Conservation (phyloP, 768 basidiomycete genomes). For the Mycena capillaripes region DNA sequence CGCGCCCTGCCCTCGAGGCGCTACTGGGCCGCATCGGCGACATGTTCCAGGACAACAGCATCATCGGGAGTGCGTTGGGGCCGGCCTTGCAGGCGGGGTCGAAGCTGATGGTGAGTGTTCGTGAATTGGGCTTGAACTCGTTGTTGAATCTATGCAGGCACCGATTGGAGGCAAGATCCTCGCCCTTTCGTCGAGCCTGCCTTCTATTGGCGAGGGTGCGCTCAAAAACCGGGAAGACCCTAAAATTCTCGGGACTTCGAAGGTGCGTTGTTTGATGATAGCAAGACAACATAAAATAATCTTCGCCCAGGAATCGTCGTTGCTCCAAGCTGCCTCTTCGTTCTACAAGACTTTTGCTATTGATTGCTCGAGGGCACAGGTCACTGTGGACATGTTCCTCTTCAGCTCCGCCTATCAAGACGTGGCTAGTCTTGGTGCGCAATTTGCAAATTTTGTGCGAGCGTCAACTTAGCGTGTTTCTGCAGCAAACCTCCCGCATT, state of each 20-base stretch:
- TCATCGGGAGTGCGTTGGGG: conserved; percentile 93
- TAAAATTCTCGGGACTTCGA: conserved; percentile 94
- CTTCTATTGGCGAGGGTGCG: conserved; percentile 89
- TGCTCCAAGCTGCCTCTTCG: conserved; percentile 92
- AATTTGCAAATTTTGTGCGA: neutral
- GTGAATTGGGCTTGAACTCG: neutral
- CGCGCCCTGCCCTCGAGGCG: conserved; percentile 82
- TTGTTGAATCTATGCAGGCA: conserved; percentile 59
- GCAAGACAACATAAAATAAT: neutral
- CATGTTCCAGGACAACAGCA: conserved; percentile 98
- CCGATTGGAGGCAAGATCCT: conserved; percentile 96
- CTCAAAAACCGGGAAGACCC: conserved; percentile 98
- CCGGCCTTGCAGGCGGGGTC: conserved; percentile 96
- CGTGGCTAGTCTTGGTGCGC: conserved; percentile 89
- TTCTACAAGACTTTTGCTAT: conserved; percentile 99
- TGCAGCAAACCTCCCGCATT: conserved; percentile 88
- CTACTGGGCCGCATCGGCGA: conserved; percentile 89
- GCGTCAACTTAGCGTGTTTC: neutral
- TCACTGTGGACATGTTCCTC: conserved; percentile 99
- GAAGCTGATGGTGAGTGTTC: conserved; percentile 85
- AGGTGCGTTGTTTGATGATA: conserved; percentile 60
- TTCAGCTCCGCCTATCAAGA: conserved; percentile 96
- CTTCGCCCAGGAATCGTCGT: conserved; percentile 79
- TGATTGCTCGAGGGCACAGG: conserved; percentile 96
- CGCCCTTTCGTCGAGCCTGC: conserved; percentile 87